These are phyloP conservation scores for Cyberlindnera lachancei DNA, from an alignment of 805 yeast species.

Conservation along the genomic window DNA sequence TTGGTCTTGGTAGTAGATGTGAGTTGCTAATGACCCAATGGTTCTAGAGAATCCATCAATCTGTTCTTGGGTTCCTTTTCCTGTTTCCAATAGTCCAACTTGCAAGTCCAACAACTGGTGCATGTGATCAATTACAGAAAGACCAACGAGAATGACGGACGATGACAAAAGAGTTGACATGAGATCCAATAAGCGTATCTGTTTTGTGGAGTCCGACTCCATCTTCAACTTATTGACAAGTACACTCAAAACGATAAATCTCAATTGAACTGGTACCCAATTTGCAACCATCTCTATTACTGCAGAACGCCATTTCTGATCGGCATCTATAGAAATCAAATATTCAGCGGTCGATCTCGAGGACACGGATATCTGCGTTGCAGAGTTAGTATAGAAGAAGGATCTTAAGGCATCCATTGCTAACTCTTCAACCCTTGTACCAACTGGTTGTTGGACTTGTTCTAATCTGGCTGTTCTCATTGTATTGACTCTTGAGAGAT, in stretches of 20 bases:
- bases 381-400: conserved; percentile 56
- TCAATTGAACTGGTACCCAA: conserved; percentile 74
- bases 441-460: conserved; percentile 10
- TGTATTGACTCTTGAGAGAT: conserved; percentile 18
- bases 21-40: conserved; percentile 64
- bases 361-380: conserved; percentile 51
- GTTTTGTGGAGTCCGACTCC: conserved; percentile 15
- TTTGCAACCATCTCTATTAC: conserved; percentile 59
- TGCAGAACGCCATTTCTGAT: conserved; percentile 42
- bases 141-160: conserved; percentile 77
- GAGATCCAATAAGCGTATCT: conserved; percentile 31
- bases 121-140: conserved; percentile 75
- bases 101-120: conserved; percentile 51
- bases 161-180: conserved; percentile 61
- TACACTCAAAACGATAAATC: conserved; percentile 57
- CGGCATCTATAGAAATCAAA: conserved; percentile 28
- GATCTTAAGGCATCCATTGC: conserved; percentile 40
- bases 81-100: conserved; percentile 20
- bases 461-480: conserved; percentile 6
- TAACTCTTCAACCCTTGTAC: conserved; percentile 22
- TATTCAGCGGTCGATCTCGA: conserved; percentile 45
- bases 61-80: conserved; percentile 20
- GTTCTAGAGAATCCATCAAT: conserved; percentile 44
- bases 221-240: conserved; percentile 29
- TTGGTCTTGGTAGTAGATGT: conserved; percentile 82